These are phyloP conservation scores for Microglena sp. DNA, from an alignment of 139 green algal species.

Conservation along the genomic window DNA sequence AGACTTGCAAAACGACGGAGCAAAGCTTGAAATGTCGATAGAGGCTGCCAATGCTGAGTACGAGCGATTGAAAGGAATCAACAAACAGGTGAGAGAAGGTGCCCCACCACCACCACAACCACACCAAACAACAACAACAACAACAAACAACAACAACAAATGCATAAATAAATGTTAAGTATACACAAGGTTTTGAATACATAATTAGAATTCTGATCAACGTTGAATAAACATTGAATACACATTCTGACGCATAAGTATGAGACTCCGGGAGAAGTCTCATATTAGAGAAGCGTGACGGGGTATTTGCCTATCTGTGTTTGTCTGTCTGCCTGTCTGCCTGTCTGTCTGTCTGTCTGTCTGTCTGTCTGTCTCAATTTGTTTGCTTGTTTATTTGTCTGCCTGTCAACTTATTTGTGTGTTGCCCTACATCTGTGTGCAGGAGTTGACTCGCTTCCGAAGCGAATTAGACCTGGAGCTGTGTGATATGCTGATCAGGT, in stretches of 20 bases:
- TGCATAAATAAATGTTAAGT: conserved; percentile 6
- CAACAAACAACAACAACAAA: too few species aligned
- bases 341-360: not conserved
- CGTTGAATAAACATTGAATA: too few species aligned
- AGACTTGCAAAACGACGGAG: conserved; percentile 34
- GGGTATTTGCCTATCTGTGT: not conserved
- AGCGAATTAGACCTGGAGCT: conserved; percentile 18
- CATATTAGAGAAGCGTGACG: not conserved
- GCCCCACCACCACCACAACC: too few species aligned
- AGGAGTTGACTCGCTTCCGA: conserved; percentile 25
- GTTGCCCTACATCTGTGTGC: not conserved
- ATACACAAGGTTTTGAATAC: not conserved
- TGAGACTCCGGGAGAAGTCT: too few species aligned
- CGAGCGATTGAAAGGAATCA: conserved; percentile 39
- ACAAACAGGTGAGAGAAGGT: conserved; percentile 22
- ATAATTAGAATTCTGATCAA: too few species aligned
- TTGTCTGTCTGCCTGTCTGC: not conserved
- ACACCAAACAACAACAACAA: too few species aligned
- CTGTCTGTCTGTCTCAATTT: not conserved
- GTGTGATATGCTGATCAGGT: conserved; percentile 3
- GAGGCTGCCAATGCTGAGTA: conserved; percentile 37
- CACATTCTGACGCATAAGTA: too few species aligned
- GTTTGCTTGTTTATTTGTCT: not conserved
- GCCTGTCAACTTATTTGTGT: not conserved
- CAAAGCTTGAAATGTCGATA: conserved; percentile 35